Conservation (phyloP, 2,329 filamentous ascomycete species). For the Coniosporium tulheliwenetii region DNA sequence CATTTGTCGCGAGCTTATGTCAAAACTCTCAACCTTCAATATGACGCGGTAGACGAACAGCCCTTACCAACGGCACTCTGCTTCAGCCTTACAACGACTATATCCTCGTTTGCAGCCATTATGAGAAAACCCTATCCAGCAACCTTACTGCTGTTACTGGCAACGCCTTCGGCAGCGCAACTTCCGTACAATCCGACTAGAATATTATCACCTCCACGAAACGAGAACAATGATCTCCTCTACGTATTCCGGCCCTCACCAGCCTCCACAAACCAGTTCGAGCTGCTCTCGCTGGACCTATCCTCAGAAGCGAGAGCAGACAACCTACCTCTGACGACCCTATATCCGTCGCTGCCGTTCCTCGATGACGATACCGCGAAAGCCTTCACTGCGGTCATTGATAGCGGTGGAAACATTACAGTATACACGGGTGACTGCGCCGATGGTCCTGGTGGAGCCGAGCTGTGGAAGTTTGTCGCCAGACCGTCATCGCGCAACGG, state of each 20-base stretch:
- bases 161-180: conserved; percentile 13
- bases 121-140: neutral
- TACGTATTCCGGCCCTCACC: conserved; percentile 54
- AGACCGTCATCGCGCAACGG: conserved; percentile 23
- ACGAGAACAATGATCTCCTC: conserved; percentile 31
- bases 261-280: conserved; percentile 25
- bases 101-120: neutral
- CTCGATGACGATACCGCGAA: conserved; percentile 31
- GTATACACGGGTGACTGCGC: conserved; percentile 63
- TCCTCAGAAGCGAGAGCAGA: conserved; percentile 39
- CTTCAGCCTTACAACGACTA: neutral
- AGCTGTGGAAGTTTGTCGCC: conserved; percentile 54
- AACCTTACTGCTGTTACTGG: conserved; percentile 3
- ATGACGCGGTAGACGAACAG: too few relatives aligned
- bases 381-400: conserved; percentile 53
- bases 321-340: conserved; percentile 24
- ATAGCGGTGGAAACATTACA: conserved; percentile 51
- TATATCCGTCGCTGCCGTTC: conserved; percentile 49
- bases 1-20: too few relatives aligned
- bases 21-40: too few relatives aligned
- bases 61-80: neutral
- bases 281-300: conserved; percentile 51
- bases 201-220: conserved; percentile 32
- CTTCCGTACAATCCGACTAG: conserved; percentile 68
- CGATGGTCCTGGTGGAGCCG: conserved; percentile 29